Conservation (phyloP, 352 stramenopile genomes). For the Phytophthora pini region DNA sequence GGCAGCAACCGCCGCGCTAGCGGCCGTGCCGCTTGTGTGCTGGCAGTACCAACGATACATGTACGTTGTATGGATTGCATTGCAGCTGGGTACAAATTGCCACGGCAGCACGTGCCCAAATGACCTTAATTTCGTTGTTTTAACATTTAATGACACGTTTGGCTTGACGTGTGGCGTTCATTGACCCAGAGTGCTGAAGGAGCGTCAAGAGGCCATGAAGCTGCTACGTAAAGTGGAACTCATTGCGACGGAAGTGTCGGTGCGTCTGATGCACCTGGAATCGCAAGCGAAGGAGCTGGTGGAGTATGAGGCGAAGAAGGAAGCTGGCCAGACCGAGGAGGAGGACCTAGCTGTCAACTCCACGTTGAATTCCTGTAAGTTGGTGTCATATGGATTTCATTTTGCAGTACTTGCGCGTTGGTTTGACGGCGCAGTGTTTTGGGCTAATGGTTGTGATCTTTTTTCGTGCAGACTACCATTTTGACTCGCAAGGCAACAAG, state of each 20-base stretch:
- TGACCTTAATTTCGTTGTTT: constrained; percentile 2
- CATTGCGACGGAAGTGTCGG: constrained; percentile 68
- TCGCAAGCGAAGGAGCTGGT: constrained; percentile 71
- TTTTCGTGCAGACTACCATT: constrained; percentile 74
- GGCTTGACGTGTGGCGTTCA: constrained; percentile 11
- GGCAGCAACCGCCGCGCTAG: constrained; percentile 25
- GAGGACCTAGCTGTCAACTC: constrained; percentile 35
- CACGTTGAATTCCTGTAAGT: constrained; percentile 73
- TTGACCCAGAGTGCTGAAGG: constrained; percentile 23
- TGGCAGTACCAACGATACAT: constrained; percentile 38
- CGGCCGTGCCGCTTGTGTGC: constrained; percentile 49
- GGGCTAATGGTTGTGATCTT: constrained; percentile 6
- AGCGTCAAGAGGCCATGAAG: constrained; percentile 59
- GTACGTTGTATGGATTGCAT: constrained; percentile 13
- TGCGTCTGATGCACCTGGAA: constrained; percentile 71
- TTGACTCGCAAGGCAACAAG: constrained; percentile 87
- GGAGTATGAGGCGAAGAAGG: constrained; percentile 48
- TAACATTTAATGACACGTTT: constrained; percentile 14
- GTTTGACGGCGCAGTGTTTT: neutral
- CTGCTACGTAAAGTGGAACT: constrained; percentile 77
- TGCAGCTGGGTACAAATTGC: neutral
- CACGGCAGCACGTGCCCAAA: neutral
- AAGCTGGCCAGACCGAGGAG: constrained; percentile 23
- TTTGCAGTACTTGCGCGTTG: neutral
- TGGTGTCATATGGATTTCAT: neutral